Base-by-base conservation (phyloP, 345 rosid genomes). In the Lepidium aucheri region DNA sequence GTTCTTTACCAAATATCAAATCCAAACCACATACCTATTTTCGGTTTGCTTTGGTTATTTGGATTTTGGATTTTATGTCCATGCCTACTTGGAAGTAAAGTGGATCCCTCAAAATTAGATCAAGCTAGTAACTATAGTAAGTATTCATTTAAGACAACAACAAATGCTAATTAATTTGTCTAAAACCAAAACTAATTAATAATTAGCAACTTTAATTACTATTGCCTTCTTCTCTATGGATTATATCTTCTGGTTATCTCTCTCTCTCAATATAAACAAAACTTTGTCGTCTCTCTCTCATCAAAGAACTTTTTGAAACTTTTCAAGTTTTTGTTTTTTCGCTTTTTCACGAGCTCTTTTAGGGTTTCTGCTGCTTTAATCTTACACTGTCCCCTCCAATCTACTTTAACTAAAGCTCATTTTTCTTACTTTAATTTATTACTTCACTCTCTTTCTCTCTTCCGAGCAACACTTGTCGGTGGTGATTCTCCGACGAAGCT, bases 271-370 rank as follows among this genome's bases (percentile, higher is more conserved):
- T 63, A 34, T 17, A 33, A 58, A 60, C 50, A 47, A 63, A 56
- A 39, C 60, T 74, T 67, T 67, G 70, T 75, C 70, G 47, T 63
- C 62, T 75, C 67, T 69, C 65, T 65, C 65, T 58, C 63, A 16
- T 62, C 20, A 44, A 69, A 64, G 46, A 70, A 60, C 79, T 46
- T 76, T 71, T 65, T 71, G 43, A 65, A 66, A 65, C 76, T 65
- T 70, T 70, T 53, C 40, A 63, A 71, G n/a, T 64, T 40, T 60
- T 68, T 67, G 35, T 40, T 55, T 69, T 53, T 56, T 59, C 41
- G n/a, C 56, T 65, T 74, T 71, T 71, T 52, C 76, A 72, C 70
- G 56, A 72, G 52, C 35, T 47, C 70, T 51, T 51, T 44, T 33
- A 41, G 51, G 62, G 49, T 65, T 51, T 53, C 55, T 57, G 5